Evolutionary conservation across 768 basidiomycete genomes (phyloP), one percentile per base, ranked within the genome.

Genomic region (Grammothele lineata): DNA sequence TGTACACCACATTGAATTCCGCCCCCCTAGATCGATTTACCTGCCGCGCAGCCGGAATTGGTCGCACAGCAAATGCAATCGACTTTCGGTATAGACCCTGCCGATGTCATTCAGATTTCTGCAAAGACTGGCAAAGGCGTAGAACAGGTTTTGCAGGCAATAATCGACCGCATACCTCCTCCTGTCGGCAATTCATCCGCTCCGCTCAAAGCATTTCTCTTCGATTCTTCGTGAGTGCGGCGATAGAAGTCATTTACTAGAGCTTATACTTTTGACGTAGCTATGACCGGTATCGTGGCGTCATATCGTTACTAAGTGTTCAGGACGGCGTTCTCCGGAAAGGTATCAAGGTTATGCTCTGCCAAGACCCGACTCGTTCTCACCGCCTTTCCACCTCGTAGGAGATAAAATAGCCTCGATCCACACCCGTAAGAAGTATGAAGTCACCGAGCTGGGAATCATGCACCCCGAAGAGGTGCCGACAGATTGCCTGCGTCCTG

Each of bases 241-340:
- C 24, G 8, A 30, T 30, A 14, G 14, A 30, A 30, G 8, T 7
- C 27, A 7, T 30, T 30, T 30, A 30, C 27, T 7, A 30, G 14
- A 7, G 7, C 27, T 30, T 14, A 30, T 7, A 14, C 27, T 7
- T 30, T 30, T 30, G 8, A 30, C n/a, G 32, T 43, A 95, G 92
- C 47, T 97, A 94, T 64, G 96, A 99, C 63, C 80, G 87, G 52
- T 99, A 92, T 66, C 81, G 94, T 47, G 96, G 96, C 9, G 96
- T 98, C 18, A 93, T 99, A 39, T 95, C 92, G 2, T 70, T 98
- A 24, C 77, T 98, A 27, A 88, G 80, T 55, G 66, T 99, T 17
- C 83, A 87, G 57, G 76, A 80, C 45, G 96, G 96, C 2, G 66
- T 83, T 15, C 69, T 98, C 37, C 78, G 78, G 37, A 95, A 89